Evolutionary conservation across 179 eudicot species (phyloP).

Genomic region (Pouteria campechiana): DNA sequence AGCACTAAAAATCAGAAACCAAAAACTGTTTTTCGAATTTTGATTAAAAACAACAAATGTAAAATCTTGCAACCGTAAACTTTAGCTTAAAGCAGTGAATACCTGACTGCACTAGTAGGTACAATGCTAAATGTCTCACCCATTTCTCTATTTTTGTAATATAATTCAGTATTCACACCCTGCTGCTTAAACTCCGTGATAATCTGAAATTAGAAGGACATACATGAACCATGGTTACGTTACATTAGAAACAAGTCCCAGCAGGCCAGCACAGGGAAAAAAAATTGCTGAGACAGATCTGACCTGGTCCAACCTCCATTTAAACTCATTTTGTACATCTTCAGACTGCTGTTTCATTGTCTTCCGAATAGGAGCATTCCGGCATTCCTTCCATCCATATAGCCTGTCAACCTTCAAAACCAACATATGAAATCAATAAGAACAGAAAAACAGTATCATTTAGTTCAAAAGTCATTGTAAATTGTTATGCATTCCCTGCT

Average conservation of each 20-base stretch:
- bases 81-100: neutral
- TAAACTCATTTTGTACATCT: constrained; percentile 69
- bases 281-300: neutral
- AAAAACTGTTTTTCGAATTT: neutral
- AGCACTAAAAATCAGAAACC: neutral
- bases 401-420: constrained; percentile 67
- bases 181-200: constrained; percentile 78
- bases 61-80: no score
- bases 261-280: neutral
- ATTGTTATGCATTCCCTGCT: no score
- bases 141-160: constrained; percentile 84
- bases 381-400: constrained; percentile 75
- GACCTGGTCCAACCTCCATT: constrained; percentile 58
- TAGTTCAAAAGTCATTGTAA: neutral
- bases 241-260: neutral
- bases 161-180: constrained; percentile 80
- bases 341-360: constrained; percentile 73
- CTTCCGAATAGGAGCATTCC: constrained; percentile 61
- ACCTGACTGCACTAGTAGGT: constrained; percentile 97
- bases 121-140: constrained; percentile 83
- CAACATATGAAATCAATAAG: neutral
- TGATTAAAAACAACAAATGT: no score
- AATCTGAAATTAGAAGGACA: constrained; percentile 28
- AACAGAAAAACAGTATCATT: neutral
- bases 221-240: constrained; percentile 3